Percentiles rank a stretch among this genome's conserved stretches.
phyloP scores from a whole-genome alignment of 1,284 basidiomycete genomes.

The Puccinia triticina region DNA sequence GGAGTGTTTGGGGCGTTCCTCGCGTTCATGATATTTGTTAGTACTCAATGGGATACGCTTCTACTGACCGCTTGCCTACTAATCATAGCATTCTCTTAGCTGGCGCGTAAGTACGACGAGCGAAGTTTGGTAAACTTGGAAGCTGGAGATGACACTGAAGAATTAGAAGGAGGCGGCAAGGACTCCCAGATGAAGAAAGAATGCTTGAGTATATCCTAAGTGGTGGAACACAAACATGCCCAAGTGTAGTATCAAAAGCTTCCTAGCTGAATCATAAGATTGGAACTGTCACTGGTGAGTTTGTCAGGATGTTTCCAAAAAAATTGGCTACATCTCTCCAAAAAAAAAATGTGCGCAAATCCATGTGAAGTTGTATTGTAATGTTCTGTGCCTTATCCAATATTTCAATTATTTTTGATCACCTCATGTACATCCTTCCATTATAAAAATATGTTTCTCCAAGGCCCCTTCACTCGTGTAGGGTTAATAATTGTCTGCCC shows the following conservation, averaged over 20 bases:
- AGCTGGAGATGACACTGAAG: not conserved
- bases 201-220: not conserved
- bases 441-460: too few species aligned
- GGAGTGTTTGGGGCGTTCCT: conserved; percentile 24
- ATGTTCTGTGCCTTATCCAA: too few species aligned
- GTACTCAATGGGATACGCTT: not conserved
- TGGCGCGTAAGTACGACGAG: conserved; percentile 24
- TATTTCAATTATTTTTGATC: too few species aligned
- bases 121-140: not conserved
- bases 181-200: not conserved
- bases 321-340: too few species aligned
- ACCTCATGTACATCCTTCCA: too few species aligned
- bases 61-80: not conserved
- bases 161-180: not conserved
- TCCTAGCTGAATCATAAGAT: not conserved
- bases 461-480: too few species aligned
- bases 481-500: too few species aligned
- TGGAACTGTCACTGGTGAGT: not conserved
- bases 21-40: conserved; percentile 27
- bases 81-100: not conserved
- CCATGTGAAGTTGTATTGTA: too few species aligned
- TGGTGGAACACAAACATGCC: not conserved
- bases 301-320: too few species aligned
- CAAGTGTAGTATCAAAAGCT: not conserved
- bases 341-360: too few species aligned